Evolutionary conservation across 2,329 filamentous ascomycete species (phyloP), one percentile per base, ranked within the genome.

Genomic region (Scortechinia acanthostroma): DNA sequence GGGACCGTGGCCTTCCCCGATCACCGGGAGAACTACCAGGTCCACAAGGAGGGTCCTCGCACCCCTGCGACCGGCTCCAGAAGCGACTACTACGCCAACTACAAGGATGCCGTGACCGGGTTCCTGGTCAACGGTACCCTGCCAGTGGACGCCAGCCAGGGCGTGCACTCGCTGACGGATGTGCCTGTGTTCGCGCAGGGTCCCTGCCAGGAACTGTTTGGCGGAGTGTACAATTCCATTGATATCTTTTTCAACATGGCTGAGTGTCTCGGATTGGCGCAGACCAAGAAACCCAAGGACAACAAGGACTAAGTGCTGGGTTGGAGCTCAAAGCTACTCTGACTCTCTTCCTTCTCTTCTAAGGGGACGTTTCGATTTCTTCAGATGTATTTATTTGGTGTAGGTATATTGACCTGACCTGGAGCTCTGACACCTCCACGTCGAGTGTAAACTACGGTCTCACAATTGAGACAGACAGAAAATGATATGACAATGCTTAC

Each of bases 181-280:
- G 86, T 90, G 22, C 81, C 86, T 2, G 83, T 93, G 17, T 91
- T 86, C 55, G 84, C 86, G 1, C 75, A 77, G 68, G 88, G 88
- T 0, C 88, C 88, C 4, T 91, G 88, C 66, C 83, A 89, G 61
- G 82, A 88, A 54, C 65, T 75, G 14, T 93, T 93, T 58, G 77
- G 81, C 3, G 85, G 86, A 46, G 76, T 83, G 3, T 88, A 81
- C 52, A 80, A 71, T 61, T 86, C 80, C 57, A 75, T 87, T 42
- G 85, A 89, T 50, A 69, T 89, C 51, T 89, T 89, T 55, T 89
- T 81, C 65, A 80, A 82, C 61, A 86, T 89, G 58, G 79, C 83
- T 14, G 71, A 72, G 51, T 88, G 83, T 54, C 65, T 88, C 45
- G 83, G 83, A 42, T 63, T 84, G 35, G 66, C 52, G 2, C 58